Evolutionary conservation across 306 rosid species (phyloP).

Genomic region (Cucumis sativus): DNA sequence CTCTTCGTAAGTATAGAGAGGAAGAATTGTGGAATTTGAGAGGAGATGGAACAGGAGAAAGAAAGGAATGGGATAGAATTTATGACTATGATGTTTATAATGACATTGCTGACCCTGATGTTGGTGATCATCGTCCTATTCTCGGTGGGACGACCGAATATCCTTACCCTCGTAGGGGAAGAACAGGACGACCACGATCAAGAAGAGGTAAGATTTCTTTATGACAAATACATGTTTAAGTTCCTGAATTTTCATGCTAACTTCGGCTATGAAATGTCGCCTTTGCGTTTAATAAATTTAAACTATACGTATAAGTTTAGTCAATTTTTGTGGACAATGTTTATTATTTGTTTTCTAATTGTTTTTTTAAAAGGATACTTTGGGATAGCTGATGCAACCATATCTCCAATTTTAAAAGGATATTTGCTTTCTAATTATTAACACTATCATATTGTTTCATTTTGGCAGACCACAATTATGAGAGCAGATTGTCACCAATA

Average conservation of each 20-base stretch:
- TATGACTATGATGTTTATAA: constrained; percentile 73
- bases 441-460: no score
- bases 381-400: no score
- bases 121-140: constrained; percentile 48
- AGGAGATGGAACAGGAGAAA: constrained; percentile 47
- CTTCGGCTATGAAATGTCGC: no score
- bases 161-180: constrained; percentile 81
- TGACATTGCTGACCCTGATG: constrained; percentile 50
- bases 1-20: constrained; percentile 53
- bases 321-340: no score
- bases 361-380: no score
- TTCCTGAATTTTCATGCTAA: no score
- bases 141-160: constrained; percentile 54
- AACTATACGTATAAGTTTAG: no score
- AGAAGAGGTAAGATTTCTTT: constrained; percentile 24
- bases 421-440: no score
- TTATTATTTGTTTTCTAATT: no score
- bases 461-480: constrained; percentile 34
- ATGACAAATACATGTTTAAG: no score
- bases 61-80: constrained; percentile 63
- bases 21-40: constrained; percentile 55
- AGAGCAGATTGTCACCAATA: constrained; percentile 35
- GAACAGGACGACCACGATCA: constrained; percentile 53
- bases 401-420: no score
- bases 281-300: no score